Evolutionary conservation across 1,284 basidiomycete species (phyloP).

Genomic region (Leccinum pachyderme): DNA sequence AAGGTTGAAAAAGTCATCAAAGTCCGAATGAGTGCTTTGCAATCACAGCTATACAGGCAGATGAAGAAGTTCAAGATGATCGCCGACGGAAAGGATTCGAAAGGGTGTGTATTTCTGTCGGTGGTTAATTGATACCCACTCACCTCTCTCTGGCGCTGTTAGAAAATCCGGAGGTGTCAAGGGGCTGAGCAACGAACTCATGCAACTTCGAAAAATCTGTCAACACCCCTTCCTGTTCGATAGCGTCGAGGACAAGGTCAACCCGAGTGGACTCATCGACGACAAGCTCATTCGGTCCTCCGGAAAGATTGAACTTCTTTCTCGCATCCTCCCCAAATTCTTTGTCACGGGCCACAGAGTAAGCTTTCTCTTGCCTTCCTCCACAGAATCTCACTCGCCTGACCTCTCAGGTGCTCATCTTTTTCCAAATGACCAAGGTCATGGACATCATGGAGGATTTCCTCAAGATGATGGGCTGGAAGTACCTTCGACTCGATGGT

Average conservation of each 20-base stretch:
- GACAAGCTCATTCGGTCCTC: conserved; percentile 86
- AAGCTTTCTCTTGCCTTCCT: conserved; percentile 15
- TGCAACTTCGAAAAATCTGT: conserved; percentile 99
- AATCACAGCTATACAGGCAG: conserved; percentile 94
- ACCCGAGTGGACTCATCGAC: conserved; percentile 78
- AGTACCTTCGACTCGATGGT: conserved; percentile 95
- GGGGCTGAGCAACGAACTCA: conserved; percentile 94
- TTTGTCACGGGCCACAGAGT: conserved; percentile 92
- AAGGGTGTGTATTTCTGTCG: conserved; percentile 46
- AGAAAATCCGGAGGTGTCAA: conserved; percentile 79
- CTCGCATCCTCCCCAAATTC: conserved; percentile 92
- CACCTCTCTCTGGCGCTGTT: conserved; percentile 7
- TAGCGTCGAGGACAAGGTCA: conserved; percentile 91
- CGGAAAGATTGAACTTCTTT: conserved; percentile 96
- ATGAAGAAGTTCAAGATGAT: conserved; percentile 99
- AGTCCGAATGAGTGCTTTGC: conserved; percentile 94
- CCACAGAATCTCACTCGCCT: not conserved
- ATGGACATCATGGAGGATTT: conserved; percentile 99
- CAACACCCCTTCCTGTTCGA: conserved; percentile 97
- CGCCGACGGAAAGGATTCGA: conserved; percentile 78
- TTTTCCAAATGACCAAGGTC: conserved; percentile 99
- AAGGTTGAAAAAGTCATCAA: conserved; percentile 99
- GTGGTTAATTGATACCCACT: not conserved
- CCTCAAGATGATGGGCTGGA: conserved; percentile 86
- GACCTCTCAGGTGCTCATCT: conserved; percentile 79